A percentile compares a stretch with the other conserved stretches of the same genome.
Conservation (phyloP, 2,329 filamentous ascomycete genomes). For the Exserohilum rostratum region DNA sequence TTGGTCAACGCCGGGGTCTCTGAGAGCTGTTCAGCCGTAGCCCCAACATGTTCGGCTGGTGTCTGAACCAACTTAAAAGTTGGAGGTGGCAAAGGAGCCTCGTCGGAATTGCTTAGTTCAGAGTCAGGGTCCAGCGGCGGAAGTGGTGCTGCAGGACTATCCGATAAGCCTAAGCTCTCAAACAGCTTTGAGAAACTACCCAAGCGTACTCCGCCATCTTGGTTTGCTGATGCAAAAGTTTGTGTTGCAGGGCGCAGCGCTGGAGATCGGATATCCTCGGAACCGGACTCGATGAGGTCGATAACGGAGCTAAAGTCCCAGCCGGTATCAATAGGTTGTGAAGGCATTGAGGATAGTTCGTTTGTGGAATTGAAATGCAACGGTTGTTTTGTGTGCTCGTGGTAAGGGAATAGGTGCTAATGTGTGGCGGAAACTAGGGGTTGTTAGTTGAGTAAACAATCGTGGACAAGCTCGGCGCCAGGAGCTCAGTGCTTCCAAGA, state of each 20-base stretch:
- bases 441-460: constrained; percentile 18
- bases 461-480: background rate
- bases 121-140: constrained; percentile 32
- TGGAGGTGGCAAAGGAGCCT: constrained; percentile 41
- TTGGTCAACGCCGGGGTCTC: constrained; percentile 22
- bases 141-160: constrained; percentile 21
- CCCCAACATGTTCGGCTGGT: background rate
- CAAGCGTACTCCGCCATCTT: constrained; percentile 35
- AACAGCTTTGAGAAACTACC: constrained; percentile 58
- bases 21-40: constrained; percentile 2
- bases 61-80: constrained; percentile 4
- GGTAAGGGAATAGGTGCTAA: constrained; percentile 18
- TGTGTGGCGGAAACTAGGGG: constrained; percentile 19
- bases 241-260: constrained; percentile 17
- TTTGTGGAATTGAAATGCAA: background rate
- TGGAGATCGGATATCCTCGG: constrained; percentile 29
- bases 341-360: constrained; percentile 35
- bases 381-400: constrained; percentile 3
- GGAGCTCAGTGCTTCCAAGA: background rate
- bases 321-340: constrained; percentile 43
- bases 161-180: constrained; percentile 49
- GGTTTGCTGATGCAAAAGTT: constrained; percentile 5
- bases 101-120: constrained; percentile 52
- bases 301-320: constrained; percentile 57
- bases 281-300: constrained; percentile 47